These are phyloP conservation scores for Yarrowia galli DNA, from an alignment of 1,139 yeast genomes.

Conservation along the genomic window DNA sequence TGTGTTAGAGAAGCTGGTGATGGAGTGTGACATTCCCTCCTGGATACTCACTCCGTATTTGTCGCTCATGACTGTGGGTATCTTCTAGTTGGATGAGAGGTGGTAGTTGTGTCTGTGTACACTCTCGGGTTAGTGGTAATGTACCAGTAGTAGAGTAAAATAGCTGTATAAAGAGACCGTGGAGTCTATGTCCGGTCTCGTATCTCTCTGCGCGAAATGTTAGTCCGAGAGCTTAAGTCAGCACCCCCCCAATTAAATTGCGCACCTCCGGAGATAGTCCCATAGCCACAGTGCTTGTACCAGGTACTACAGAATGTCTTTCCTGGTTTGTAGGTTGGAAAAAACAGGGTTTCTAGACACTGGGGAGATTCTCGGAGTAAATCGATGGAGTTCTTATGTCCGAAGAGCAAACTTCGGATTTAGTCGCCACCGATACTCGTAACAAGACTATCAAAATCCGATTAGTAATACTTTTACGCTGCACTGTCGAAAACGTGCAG, in stretches of 20 bases:
- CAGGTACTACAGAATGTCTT: too few relatives aligned
- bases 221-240: constrained; percentile 29
- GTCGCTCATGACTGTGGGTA: constrained; percentile 16
- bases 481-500: not conserved
- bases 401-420: not conserved
- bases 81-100: not conserved
- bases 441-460: not conserved
- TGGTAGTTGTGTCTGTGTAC: not conserved
- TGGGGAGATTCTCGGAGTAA: not conserved
- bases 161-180: not conserved
- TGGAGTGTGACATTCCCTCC: too few relatives aligned
- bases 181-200: constrained; percentile 1
- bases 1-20: constrained; percentile 27
- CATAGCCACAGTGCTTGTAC: too few relatives aligned
- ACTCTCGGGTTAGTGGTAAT: not conserved
- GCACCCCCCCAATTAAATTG: constrained; percentile 3
- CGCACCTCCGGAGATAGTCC: constrained; percentile 15
- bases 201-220: constrained; percentile 25
- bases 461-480: not conserved
- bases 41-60: constrained; percentile 33
- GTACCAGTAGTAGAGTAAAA: not conserved
- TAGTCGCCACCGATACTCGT: not conserved
- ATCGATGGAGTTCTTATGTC: not conserved
- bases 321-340: not conserved
- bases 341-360: not conserved